These are phyloP conservation scores for Pezicula carpinea DNA, from an alignment of 2,329 filamentous ascomycete species.

Conservation along the genomic window DNA sequence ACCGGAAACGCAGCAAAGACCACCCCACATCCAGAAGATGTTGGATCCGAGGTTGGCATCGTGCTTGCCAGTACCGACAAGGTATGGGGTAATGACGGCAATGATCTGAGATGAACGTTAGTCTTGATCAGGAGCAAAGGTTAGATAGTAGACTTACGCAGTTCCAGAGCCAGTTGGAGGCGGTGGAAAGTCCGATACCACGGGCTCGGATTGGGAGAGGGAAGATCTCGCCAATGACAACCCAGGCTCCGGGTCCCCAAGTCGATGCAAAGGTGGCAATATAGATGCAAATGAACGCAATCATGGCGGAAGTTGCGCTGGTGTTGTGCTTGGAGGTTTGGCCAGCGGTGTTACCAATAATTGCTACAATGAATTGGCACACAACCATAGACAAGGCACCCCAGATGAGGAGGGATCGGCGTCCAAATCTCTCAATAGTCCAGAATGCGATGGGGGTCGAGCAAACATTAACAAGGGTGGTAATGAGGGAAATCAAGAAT, in stretches of 20 bases:
- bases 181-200: conserved; percentile 79
- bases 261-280: conserved; percentile 64
- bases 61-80: conserved; percentile 47
- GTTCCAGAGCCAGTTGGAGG: conserved; percentile 90
- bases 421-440: conserved; percentile 61
- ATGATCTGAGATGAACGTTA: no score
- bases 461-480: conserved; percentile 63
- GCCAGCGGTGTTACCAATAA: conserved; percentile 36
- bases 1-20: conserved; percentile 46
- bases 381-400: conserved; percentile 65
- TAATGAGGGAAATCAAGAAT: conserved; percentile 60
- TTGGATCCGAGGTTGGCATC: conserved; percentile 5
- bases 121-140: no score
- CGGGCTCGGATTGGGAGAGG: conserved; percentile 71
- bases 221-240: conserved; percentile 60
- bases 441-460: conserved; percentile 72
- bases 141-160: no score
- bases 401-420: conserved; percentile 57
- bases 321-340: conserved; percentile 59
- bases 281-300: conserved; percentile 66
- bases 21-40: conserved; percentile 50
- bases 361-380: conserved; percentile 42
- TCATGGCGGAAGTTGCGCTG: conserved; percentile 57
- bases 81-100: conserved; percentile 66
- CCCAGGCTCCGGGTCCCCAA: conserved; percentile 65